Evolutionary conservation across 2,329 filamentous ascomycete species (phyloP), one percentile per base, ranked within the genome.

Genomic region (Metarhizium brunneum): DNA sequence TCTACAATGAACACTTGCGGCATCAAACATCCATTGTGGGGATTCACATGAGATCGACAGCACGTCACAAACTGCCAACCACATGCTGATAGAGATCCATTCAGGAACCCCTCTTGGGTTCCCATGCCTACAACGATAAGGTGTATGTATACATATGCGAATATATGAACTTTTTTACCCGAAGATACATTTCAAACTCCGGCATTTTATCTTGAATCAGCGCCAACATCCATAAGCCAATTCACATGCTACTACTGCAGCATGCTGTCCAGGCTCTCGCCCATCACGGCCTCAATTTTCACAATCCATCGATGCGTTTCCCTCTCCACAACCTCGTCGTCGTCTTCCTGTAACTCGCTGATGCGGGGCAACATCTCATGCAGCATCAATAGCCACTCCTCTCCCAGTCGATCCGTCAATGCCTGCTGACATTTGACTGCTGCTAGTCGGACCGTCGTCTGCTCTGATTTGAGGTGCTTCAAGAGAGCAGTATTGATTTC

Each of bases 331-430:
- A 81, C 79, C 73, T 97, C 94, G 66, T 97, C 92, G 62, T 97
- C 94, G 68, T 99, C 94, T 68, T 99, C 94, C 73, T 96, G 87
- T 65, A 96, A 71, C 75, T 99, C 94, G 65, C 90, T 95, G 64
- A 99, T 96, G 61, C 92, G 90, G 20, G 95, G 92, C 68, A 99
- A 74, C 87, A 96, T 97, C 79, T 99, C 94, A 0, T 92, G 90
- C 67, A 97, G 71, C 75, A 95, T 81, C 1, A 85, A 82, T 57
- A 99, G 73, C 94, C 94, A 99, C 67, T 99, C 94, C 69, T 97
- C 92, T 57, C 92, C 92, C 30, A 97, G 73, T 50, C 83, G 78
- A 62, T 88, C 84, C 13, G 91, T 95, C 59, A 97, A 76, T 14
- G 80, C 82, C 67, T 91, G 87, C 74, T 97, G 84, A 62, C 87